A percentile compares a stretch with the other conserved stretches of the same genome.
phyloP scores from a whole-genome alignment of 371 early-diverging fungal genomes.

The Mucor plumbeus region DNA sequence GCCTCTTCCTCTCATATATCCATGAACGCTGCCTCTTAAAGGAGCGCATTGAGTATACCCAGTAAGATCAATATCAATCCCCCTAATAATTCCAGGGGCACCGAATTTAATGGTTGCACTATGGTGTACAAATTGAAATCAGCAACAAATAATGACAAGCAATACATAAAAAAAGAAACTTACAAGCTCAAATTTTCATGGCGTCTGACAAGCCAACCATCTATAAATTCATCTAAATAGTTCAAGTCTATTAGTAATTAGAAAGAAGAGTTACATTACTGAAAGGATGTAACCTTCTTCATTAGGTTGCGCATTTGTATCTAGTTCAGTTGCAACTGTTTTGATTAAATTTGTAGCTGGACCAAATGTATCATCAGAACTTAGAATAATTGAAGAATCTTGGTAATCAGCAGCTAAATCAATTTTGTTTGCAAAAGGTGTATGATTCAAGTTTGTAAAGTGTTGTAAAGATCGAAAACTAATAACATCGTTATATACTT shows the following conservation, averaged over 20 bases:
- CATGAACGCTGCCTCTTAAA: neutral
- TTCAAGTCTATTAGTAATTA: neutral
- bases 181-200: neutral
- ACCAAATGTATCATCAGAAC: constrained; percentile 1
- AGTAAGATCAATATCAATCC: constrained; percentile 6
- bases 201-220: constrained; percentile 17
- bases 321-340: neutral
- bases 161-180: neutral
- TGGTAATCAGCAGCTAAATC: constrained; percentile 13
- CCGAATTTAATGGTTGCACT: constrained; percentile 11
- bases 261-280: too few species aligned
- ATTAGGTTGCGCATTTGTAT: neutral
- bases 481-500: neutral
- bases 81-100: neutral
- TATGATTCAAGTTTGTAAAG: neutral
- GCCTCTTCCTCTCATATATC: neutral
- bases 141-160: neutral
- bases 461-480: neutral
- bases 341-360: constrained; percentile 7
- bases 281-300: neutral
- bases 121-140: neutral
- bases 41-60: constrained; percentile 15
- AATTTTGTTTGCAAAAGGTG: constrained; percentile 6
- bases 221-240: neutral
- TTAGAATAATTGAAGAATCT: neutral